Conservation (phyloP, 768 basidiomycete species). For the Atractiella rhizophila region DNA sequence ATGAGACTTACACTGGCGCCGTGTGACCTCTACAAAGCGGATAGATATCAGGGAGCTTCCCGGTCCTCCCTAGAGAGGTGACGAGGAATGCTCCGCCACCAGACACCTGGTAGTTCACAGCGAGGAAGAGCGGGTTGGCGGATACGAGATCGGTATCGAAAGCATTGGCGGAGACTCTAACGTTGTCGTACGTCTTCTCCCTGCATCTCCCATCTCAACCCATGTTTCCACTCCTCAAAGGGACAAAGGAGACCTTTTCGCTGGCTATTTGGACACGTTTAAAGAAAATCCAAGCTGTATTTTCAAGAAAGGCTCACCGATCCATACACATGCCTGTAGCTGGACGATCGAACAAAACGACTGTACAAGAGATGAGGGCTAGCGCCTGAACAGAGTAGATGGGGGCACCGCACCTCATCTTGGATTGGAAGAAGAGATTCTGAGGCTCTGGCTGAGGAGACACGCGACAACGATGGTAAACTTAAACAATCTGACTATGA, state of each 20-base stretch:
- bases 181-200: conserved; percentile 40
- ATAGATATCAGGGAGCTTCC: conserved; percentile 54
- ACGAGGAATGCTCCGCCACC: conserved; percentile 90
- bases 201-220: not conserved
- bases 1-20: conserved; percentile 21
- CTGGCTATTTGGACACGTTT: too few relatives aligned
- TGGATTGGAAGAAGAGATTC: too few relatives aligned
- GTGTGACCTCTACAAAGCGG: conserved; percentile 58
- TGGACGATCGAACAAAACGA: conserved; percentile 59
- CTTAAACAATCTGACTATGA: too few relatives aligned
- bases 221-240: not conserved
- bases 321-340: conserved; percentile 90
- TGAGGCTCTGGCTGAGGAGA: too few relatives aligned
- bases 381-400: too few relatives aligned
- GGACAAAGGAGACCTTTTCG: conserved; percentile 20
- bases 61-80: conserved; percentile 39
- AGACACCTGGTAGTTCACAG: conserved; percentile 60
- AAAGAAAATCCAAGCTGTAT: too few relatives aligned
- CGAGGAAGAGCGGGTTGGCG: conserved; percentile 66
- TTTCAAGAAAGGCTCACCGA: conserved; percentile 62
- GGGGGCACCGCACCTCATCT: too few relatives aligned
- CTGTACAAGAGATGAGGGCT: too few relatives aligned
- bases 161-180: conserved; percentile 57
- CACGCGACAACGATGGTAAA: too few relatives aligned
- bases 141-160: conserved; percentile 31